phyloP scores from a whole-genome alignment of 1,284 basidiomycete species.

The Fomitopsis pinicola region DNA sequence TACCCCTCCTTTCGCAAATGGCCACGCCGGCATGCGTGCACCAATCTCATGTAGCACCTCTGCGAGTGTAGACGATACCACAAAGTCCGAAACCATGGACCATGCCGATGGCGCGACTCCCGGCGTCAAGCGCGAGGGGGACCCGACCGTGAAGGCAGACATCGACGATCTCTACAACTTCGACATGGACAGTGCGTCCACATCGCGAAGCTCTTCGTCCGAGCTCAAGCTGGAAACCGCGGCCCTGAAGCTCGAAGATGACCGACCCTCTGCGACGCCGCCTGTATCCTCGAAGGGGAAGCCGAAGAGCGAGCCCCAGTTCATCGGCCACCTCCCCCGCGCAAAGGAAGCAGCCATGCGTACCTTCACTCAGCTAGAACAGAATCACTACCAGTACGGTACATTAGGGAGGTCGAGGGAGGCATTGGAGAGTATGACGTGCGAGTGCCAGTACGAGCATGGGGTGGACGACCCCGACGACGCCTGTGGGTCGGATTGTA shows the following conservation, averaged over 20 bases:
- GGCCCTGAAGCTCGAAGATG: conserved; percentile 17
- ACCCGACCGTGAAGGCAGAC: conserved; percentile 12
- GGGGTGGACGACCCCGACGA: conserved; percentile 53
- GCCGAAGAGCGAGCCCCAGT: conserved; percentile 40
- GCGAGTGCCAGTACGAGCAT: conserved; percentile 83
- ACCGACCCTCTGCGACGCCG: conserved; percentile 29
- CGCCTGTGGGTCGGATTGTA: conserved; percentile 94
- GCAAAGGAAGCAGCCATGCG: conserved; percentile 72
- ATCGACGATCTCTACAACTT: conserved; percentile 19
- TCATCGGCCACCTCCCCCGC: conserved; percentile 75
- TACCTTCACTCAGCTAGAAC: conserved; percentile 72
- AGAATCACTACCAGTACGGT: conserved; percentile 87
- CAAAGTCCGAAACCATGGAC: conserved; percentile 12
- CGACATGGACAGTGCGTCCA: conserved; percentile 20
- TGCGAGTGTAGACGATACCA: background rate
- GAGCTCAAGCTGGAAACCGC: conserved; percentile 12
- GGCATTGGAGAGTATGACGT: conserved; percentile 88
- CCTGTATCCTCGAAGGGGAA: conserved; percentile 18
- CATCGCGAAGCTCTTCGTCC: conserved; percentile 23
- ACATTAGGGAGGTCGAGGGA: conserved; percentile 85
- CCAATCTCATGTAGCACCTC: background rate
- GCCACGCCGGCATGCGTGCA: background rate
- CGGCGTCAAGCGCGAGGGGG: conserved; percentile 4
- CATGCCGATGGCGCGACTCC: background rate
- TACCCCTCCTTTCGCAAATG: background rate